Evolutionary conservation across 2,329 filamentous ascomycete species (phyloP), one percentile per base, ranked within the genome.

Genomic region (Drechslerella coelobrocha): DNA sequence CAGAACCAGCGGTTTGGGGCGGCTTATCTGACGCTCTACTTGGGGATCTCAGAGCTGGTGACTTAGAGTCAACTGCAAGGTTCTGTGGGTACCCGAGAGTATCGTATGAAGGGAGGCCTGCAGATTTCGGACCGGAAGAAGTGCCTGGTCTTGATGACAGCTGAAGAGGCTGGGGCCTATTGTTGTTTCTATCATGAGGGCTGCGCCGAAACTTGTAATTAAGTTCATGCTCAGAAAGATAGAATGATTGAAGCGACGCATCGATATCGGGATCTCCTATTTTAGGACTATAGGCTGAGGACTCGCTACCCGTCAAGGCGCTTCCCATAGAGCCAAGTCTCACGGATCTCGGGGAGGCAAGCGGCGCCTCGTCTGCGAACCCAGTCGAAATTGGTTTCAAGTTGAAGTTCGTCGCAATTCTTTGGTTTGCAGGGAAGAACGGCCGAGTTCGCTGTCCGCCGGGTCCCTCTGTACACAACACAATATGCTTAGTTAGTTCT

Each of bases 401-500:
- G 51, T 45, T 63, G 39, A 60, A 71, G n/a, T 71, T 53, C n/a
- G 66, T 56, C 21, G 48, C 66, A 45, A 71, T 71, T 48, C 66
- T 53, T 27, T 59, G 43, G 23, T 54, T 62, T 12, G 50, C 21
- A 48, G 47, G 12, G 37, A 55, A 53, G 45, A 60, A 68, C 60
- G 57, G 54, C 19, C 59, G 52, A 24, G 52, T 41, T 34, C 51
- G 57, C n/a, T 45, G 9, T 19, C 14, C 39, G n/a, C 43, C 10
- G 19, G 65, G 65, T 12, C 52, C 57, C 24, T 69, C 65, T 62
- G 10, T 34, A 51, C 26, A 27, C 12, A 12, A 51, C 47, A 45
- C 41, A 31, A n/a, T n/a, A 39, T 5, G 2, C 41, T 17, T 8
- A 21, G 17, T 21, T 45, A 19, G 19, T n/a, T n/a, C n/a, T n/a